Base-by-base conservation (phyloP, 2,329 filamentous ascomycete species). In the Fusarium sp. region DNA sequence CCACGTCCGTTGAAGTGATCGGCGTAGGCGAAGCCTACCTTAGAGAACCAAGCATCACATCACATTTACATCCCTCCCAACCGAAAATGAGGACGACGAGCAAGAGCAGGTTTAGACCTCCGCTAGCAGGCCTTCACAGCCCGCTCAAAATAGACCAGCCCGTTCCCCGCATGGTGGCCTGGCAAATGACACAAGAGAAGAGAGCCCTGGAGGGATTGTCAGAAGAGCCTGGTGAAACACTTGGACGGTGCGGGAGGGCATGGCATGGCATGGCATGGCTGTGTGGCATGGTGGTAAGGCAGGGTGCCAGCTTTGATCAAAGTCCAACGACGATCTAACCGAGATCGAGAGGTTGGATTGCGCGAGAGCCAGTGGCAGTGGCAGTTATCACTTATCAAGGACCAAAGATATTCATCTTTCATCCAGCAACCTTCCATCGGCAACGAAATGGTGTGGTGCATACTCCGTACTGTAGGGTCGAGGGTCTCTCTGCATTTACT, bases 121-220 rank as follows among this genome's bases (percentile, higher is more conserved):
- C 54, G 28, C 71, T 68, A 74, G 64, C 35, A 55, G 58, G 48
- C 50, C 35, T 65, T 65, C 44, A 59, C 22, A 59, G 50, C 54
- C 61, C 39, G 41, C 65, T 71, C 69, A 67, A 74, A 77, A 77
- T 77, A 77, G 72, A 74, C 57, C 73, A 71, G 55, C 65, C 65
- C 68, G 67, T 75, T 18, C 71, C 66, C 66, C 73, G 70, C 72
- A 71, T 66, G 56, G 59, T 67, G 68, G 55, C 61, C 72, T 73
- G 61, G 68, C 74, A 71, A 77, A 77, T 77, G 74, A 65, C 60
- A 70, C 56, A 61, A 71, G 47, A 61, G 54, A 45, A 57, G 39
- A 28, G 57, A 35, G 57, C 39, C 53, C 35, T 51, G 45, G 53
- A 50, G 53, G 45, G 65, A 48, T 58, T 60, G 67, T 65, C 64